These are phyloP conservation scores for Mortierella sp. DNA, from an alignment of 371 early-diverging fungal species.

Conservation along the genomic window DNA sequence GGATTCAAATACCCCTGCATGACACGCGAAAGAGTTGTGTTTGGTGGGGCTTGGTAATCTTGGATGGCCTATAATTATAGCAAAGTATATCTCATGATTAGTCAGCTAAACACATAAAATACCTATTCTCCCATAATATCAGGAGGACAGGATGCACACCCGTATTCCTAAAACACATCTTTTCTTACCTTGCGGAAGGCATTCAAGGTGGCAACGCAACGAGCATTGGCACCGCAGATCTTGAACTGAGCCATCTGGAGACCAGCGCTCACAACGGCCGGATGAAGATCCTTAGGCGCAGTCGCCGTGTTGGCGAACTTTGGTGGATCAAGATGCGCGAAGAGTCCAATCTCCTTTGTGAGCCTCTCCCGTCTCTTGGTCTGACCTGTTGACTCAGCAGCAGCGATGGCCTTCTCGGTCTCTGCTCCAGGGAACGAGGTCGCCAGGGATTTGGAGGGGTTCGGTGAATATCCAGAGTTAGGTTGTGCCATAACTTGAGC, in stretches of 20 bases:
- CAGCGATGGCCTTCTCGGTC: slow-evolving; percentile 40
- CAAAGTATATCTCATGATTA: background rate
- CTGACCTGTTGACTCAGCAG: slow-evolving; percentile 50
- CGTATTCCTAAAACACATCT: background rate
- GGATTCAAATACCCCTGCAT: slow-evolving; percentile 86
- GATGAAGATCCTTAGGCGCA: slow-evolving; percentile 81
- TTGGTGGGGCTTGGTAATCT: slow-evolving; percentile 91
- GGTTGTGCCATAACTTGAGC: slow-evolving; percentile 32
- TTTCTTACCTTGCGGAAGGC: slow-evolving; percentile 84
- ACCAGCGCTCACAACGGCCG: slow-evolving; percentile 87
- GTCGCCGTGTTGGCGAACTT: slow-evolving; percentile 63
- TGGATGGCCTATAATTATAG: slow-evolving; percentile 78
- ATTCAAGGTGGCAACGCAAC: slow-evolving; percentile 87
- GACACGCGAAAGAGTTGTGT: slow-evolving; percentile 85
- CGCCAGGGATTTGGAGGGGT: slow-evolving; percentile 47
- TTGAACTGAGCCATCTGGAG: slow-evolving; percentile 86
- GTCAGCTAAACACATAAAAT: background rate
- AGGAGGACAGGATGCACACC: too few species aligned
- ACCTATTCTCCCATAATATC: background rate
- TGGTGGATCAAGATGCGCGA: slow-evolving; percentile 75
- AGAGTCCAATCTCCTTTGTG: slow-evolving; percentile 71
- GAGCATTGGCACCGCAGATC: slow-evolving; percentile 92
- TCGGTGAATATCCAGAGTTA: slow-evolving; percentile 54
- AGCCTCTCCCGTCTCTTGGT: slow-evolving; percentile 56
- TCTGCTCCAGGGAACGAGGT: slow-evolving; percentile 56